Evolutionary conservation across 2,329 filamentous ascomycete species (phyloP).

Genomic region (Penicillium sp.): DNA sequence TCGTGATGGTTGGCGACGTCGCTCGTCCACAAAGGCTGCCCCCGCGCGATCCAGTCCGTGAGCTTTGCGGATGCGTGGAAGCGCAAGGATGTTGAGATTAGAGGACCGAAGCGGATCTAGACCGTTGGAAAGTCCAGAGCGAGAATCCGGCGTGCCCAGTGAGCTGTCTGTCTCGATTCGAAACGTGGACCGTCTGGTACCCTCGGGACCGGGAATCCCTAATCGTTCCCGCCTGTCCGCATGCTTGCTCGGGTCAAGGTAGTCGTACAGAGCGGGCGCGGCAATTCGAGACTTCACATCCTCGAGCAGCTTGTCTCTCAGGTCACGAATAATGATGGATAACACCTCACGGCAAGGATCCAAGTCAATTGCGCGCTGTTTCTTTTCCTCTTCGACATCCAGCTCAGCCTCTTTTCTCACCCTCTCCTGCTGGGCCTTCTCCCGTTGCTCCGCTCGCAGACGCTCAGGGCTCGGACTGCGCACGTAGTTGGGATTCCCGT

Average conservation of each 20-base stretch:
- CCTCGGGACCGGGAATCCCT: conserved; percentile 69
- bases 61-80: conserved; percentile 73
- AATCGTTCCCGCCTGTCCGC: conserved; percentile 73
- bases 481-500: conserved; percentile 64
- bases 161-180: conserved; percentile 60
- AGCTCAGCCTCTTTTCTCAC: conserved; percentile 71
- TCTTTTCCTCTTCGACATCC: conserved; percentile 87
- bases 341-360: conserved; percentile 87
- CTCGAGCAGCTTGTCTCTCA: conserved; percentile 81
- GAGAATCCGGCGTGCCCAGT: conserved; percentile 61
- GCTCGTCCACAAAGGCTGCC: conserved; percentile 67
- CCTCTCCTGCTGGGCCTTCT: conserved; percentile 65
- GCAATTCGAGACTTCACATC: conserved; percentile 88
- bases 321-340: conserved; percentile 72
- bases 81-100: conserved; percentile 58
- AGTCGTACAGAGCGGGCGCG: conserved; percentile 74
- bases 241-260: conserved; percentile 79
- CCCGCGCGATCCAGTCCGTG: conserved; percentile 58
- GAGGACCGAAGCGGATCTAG: conserved; percentile 39
- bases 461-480: conserved; percentile 47
- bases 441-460: conserved; percentile 49
- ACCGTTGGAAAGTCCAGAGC: conserved; percentile 39
- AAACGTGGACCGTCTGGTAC: conserved; percentile 55
- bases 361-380: conserved; percentile 78
- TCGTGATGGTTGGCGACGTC: conserved; percentile 55